Conservation (phyloP, 495 filamentous ascomycete species). For the Chaetomium tenue region DNA sequence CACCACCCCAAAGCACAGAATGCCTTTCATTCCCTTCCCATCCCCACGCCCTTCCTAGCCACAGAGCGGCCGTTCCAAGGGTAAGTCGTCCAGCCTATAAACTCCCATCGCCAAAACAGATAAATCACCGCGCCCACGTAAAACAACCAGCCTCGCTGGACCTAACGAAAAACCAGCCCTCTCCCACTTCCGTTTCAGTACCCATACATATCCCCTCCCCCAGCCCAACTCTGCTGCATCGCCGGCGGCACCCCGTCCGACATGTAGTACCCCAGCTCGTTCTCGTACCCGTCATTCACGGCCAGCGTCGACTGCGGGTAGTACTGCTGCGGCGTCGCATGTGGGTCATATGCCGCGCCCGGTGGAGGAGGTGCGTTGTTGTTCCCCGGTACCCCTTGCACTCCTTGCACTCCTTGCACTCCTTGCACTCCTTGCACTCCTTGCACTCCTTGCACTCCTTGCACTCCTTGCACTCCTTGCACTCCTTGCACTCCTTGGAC, state of each 20-base stretch:
- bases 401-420: background rate
- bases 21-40: background rate
- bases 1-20: background rate
- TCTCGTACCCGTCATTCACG: conserved; percentile 36
- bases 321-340: conserved; percentile 25
- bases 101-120: conserved; percentile 1
- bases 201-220: conserved; percentile 27
- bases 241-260: conserved; percentile 25
- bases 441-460: too few species aligned
- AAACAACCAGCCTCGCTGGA: background rate
- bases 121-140: background rate
- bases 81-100: background rate
- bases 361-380: background rate
- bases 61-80: background rate
- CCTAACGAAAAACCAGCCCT: background rate
- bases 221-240: conserved; percentile 29
- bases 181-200: conserved; percentile 13
- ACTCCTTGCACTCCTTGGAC: background rate
- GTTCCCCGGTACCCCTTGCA: background rate
- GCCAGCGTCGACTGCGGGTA: conserved; percentile 25
- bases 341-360: conserved; percentile 27
- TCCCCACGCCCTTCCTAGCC: background rate
- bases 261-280: conserved; percentile 37
- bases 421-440: background rate
- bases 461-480: too few species aligned